These are phyloP conservation scores for Metarhizium robertsii DNA, from an alignment of 2,329 filamentous ascomycete genomes.

Conservation along the genomic window DNA sequence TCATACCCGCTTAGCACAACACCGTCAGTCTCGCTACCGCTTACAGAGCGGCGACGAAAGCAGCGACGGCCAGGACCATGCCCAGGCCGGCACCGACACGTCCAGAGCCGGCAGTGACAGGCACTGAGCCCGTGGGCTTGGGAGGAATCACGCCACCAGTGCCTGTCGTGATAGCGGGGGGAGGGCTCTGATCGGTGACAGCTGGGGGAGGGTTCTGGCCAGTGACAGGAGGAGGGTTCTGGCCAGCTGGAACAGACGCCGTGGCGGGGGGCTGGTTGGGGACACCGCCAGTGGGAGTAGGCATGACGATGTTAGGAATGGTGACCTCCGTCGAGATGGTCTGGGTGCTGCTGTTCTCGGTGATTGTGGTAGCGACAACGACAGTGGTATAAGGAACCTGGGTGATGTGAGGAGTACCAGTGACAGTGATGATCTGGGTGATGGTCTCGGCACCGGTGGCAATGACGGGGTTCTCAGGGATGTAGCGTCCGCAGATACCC, in stretches of 20 bases:
- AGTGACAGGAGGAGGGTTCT: constrained; percentile 14
- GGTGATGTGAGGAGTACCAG: constrained; percentile 40
- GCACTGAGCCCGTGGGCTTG: constrained; percentile 20
- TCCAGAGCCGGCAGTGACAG: constrained; percentile 29
- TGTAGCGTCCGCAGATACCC: constrained; percentile 75
- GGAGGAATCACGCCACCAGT: constrained; percentile 25
- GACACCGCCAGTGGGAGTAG: constrained; percentile 19
- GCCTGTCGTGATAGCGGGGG: constrained; percentile 18
- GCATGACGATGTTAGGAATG: constrained; percentile 44
- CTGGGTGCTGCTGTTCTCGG: constrained; percentile 37
- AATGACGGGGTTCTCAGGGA: constrained; percentile 72
- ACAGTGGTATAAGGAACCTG: constrained; percentile 42
- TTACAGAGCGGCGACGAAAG: constrained; percentile 38
- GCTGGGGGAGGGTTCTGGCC: constrained; percentile 8
- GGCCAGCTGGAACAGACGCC: background rate
- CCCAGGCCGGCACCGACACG: constrained; percentile 34
- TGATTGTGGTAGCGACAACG: constrained; percentile 37
- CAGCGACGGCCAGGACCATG: constrained; percentile 35
- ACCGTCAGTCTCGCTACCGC: background rate
- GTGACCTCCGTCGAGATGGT: constrained; percentile 42
- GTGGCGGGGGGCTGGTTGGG: constrained; percentile 10
- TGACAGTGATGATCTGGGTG: constrained; percentile 49
- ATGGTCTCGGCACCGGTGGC: constrained; percentile 62
- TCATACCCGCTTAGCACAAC: background rate
- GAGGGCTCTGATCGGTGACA: background rate